Conservation (phyloP, 2,329 filamentous ascomycete species). For the Aspergillus carbonarius region DNA sequence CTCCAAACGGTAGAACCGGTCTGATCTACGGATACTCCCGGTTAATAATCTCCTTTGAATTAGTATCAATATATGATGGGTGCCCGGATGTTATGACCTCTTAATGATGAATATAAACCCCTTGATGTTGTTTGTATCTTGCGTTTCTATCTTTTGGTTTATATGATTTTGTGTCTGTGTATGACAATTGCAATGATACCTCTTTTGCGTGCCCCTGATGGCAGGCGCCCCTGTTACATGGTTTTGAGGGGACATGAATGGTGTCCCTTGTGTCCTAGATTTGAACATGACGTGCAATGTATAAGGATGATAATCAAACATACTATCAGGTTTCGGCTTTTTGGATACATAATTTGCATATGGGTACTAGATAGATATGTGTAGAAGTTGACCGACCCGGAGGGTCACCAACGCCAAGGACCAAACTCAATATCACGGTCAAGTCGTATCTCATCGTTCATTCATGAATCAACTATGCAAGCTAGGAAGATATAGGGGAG, state of each 20-base stretch:
- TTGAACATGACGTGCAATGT: background rate
- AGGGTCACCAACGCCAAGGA: background rate
- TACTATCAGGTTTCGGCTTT: too few species aligned
- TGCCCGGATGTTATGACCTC: background rate
- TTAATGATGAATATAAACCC: background rate
- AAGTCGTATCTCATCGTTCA: background rate
- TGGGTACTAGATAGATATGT: too few species aligned
- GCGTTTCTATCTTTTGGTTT: background rate
- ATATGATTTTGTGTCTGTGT: background rate
- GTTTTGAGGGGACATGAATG: background rate
- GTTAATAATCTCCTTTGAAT: background rate
- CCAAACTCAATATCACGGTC: background rate
- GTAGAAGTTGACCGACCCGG: too few species aligned
- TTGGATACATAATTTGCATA: too few species aligned
- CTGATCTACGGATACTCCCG: slow-evolving; percentile 16
- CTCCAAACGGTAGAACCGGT: slow-evolving; percentile 45
- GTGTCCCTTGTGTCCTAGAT: too few species aligned
- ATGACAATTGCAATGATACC: background rate
- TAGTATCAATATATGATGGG: background rate
- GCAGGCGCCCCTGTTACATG: background rate
- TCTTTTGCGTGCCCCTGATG: background rate
- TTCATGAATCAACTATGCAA: background rate
- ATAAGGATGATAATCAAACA: too few species aligned
- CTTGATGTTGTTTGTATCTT: background rate
- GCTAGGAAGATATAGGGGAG: background rate